Evolutionary conservation across 345 rosid species (phyloP), one percentile per base, ranked within the genome.

Genomic region (Heritiera fomes): DNA sequence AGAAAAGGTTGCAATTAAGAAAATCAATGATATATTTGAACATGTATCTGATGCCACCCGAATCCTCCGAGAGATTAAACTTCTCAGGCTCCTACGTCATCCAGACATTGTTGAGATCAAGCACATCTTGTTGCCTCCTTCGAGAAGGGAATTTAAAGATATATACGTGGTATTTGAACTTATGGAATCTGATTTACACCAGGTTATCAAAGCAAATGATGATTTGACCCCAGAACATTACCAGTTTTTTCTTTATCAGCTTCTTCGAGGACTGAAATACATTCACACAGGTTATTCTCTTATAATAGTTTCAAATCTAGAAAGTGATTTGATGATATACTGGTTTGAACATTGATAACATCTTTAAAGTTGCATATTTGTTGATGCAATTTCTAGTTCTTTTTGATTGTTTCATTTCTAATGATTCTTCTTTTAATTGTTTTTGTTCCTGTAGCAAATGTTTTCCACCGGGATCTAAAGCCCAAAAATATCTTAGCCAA

Each of bases 401-500:
- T 14, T 15, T 46, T 75, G 71, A 6, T 62, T 62, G 70, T 64
- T n/a, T 7, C 17, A 45, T 7, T 74, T 75, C 46, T 63, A 58
- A 61, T 49, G 53, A 3, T 60, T 52, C 71, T 15, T 59, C 40
- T 72, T 61, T 55, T 77, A 8, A 11, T 43, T 41, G 40, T 14
- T 78, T 65, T 73, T 83, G 77, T 80, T 41, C 56, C 47, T 65
- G 40, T 58, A 93, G 98, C 98, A 11, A 95, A 95, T 87, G 98
- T 95, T 64, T 95, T 93, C 81, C 98, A 93, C 76, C 87, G 98
- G 64, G 98, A 95, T 87, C 82, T 95, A 17, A 95, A 95, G 85
- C 98, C 98, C 0, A 95, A 93, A 80, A 95, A 93, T 78, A 95
- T 95, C 83, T 84, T 95, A 74, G 98, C 98, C 28, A 95, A 95